Evolutionary conservation across 1,284 basidiomycete genomes (phyloP).

Genomic region (Malassezia yamatoensis): DNA sequence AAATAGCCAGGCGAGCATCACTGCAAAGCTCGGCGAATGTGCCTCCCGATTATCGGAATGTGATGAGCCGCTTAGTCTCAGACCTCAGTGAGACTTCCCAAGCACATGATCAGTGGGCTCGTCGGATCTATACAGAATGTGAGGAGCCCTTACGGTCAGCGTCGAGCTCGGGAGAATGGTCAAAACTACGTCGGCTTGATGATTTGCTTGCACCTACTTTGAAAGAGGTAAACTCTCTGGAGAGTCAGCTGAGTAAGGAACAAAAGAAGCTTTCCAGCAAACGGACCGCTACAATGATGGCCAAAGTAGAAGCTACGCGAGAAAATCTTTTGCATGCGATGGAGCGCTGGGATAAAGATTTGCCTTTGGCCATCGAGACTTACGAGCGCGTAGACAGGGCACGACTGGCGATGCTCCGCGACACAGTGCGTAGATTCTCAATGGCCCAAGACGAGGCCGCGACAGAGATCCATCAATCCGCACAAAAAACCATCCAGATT

Average conservation of each 20-base stretch:
- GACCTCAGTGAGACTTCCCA: constrained; percentile 44
- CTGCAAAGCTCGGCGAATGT: constrained; percentile 38
- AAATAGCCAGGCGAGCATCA: constrained; percentile 49
- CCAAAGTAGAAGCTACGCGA: constrained; percentile 33
- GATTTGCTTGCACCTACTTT: constrained; percentile 30
- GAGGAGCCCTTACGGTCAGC: constrained; percentile 42
- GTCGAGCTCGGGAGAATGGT: constrained; percentile 34
- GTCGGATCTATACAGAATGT: constrained; percentile 41
- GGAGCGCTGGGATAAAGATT: constrained; percentile 33
- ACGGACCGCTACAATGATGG: constrained; percentile 24
- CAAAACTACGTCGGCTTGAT: constrained; percentile 30
- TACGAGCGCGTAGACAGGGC: constrained; percentile 39
- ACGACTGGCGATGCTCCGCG: constrained; percentile 37
- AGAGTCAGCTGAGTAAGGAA: constrained; percentile 39
- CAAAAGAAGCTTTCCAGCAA: constrained; percentile 39
- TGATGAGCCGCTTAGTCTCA: constrained; percentile 39
- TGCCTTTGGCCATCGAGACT: constrained; percentile 30
- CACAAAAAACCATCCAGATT: constrained; percentile 38
- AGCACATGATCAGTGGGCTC: constrained; percentile 34
- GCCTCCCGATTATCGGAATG: constrained; percentile 32
- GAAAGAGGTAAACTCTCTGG: constrained; percentile 39
- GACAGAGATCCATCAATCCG: constrained; percentile 17
- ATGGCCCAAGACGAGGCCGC: constrained; percentile 38
- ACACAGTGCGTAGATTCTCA: constrained; percentile 35
- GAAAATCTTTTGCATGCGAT: constrained; percentile 26